Evolutionary conservation across 352 stramenopile species (phyloP), one percentile per base, ranked within the genome.

Genomic region (Phytophthora vignae): DNA sequence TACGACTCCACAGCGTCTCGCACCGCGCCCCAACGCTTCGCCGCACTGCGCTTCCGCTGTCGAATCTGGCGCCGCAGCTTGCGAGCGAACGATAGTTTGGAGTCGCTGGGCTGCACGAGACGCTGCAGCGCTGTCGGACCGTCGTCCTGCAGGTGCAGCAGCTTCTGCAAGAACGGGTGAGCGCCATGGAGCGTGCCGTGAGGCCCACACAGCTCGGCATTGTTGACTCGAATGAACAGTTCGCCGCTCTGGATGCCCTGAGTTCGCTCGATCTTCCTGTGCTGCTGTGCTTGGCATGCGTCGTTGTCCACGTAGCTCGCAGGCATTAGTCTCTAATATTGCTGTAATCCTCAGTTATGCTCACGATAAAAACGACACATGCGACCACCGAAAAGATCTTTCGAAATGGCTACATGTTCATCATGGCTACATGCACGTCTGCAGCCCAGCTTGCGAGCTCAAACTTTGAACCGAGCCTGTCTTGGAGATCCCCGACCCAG

Each of bases 201-300:
- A n/a, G 57, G 57, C 2, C 58, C 48, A 48, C 52, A 74, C 25
- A 83, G 74, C 48, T 22, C 17, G 0, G 54, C n/a, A 5, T 60
- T 59, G 38, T 69, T 72, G 5, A 83, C 25, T 21, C 79, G 82
- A 44, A 84, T 76, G 29, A 85, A 87, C 57, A 90, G 44, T 56
- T 89, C 82, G 15, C 80, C 84, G 40, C 74, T 89, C 27, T 74
- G 76, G 11, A 84, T 61, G 40, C 74, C 64, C 40, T n/a, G 48
- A 36, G 55, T 36, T 44, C 60, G 64, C 58, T 75, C 68, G 25
- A 8, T 50, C 29, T 31, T 50, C 48, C 29, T 40, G 42, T 9
- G 21, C 5, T 63, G 59, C 19, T 60, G 22, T 55, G 31, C 42
- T 17, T 59, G 17, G 27, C 19, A 60, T 49, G 25, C 4, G 25